Evolutionary conservation across 2,329 filamentous ascomycete genomes (phyloP).

Genomic region (Dactylella cylindrospora): DNA sequence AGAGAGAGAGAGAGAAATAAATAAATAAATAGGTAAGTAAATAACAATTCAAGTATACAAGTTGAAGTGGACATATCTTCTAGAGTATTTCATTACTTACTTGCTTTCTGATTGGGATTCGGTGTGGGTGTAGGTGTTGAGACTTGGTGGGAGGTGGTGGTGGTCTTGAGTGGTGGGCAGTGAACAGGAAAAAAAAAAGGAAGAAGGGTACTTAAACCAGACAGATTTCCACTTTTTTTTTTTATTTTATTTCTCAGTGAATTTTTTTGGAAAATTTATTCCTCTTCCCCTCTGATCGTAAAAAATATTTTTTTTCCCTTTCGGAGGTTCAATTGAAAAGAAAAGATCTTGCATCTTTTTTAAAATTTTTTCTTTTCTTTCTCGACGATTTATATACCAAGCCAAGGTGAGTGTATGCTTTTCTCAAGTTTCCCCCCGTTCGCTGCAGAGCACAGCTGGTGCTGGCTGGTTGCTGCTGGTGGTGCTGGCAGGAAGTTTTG

Average conservation of each 20-base stretch:
- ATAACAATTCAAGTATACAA: too few relatives aligned
- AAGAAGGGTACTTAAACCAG: conserved; percentile 42
- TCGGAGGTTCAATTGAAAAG: conserved; percentile 5
- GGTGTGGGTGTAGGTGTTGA: conserved; percentile 1
- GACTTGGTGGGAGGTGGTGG: not conserved
- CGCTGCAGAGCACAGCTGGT: too few relatives aligned
- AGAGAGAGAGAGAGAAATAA: too few relatives aligned
- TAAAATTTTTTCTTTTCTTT: not conserved
- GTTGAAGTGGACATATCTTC: too few relatives aligned
- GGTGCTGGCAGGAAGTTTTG: conserved; percentile 11
- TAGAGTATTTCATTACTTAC: too few relatives aligned
- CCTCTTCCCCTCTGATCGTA: not conserved
- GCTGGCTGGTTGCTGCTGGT: not conserved
- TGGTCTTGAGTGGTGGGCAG: conserved; percentile 19
- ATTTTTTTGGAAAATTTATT: not conserved
- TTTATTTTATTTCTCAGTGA: conserved; percentile 2
- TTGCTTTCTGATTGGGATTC: too few relatives aligned
- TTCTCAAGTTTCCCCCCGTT: too few relatives aligned
- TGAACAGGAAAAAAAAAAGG: too few relatives aligned
- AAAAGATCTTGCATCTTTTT: not conserved
- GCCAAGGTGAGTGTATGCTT: too few relatives aligned
- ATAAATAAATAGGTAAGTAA: too few relatives aligned
- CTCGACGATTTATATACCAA: conserved; percentile 1
- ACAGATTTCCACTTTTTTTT: conserved; percentile 32
- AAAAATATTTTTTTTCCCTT: not conserved